A percentile compares a stretch with the other conserved stretches of the same genome.
These are phyloP conservation scores for Anthracocystis panici-leucophaei DNA, from an alignment of 1,284 basidiomycete genomes.

Conservation along the genomic window DNA sequence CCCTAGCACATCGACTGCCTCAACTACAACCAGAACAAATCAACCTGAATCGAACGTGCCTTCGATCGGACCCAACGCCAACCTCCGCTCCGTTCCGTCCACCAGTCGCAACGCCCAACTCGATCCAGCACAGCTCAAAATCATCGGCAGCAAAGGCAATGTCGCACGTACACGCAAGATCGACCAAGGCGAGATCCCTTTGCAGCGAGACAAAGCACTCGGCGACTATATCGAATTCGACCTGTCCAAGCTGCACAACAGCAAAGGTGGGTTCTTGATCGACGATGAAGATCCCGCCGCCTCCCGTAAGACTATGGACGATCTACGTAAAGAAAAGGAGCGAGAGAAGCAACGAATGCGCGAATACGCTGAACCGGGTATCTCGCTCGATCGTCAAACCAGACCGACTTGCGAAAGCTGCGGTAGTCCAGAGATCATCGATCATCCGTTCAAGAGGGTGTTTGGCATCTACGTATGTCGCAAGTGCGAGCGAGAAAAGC, in stretches of 20 bases:
- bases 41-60: constrained; percentile 11
- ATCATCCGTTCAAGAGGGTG: constrained; percentile 58
- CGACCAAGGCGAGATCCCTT: constrained; percentile 45
- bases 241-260: constrained; percentile 65
- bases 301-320: constrained; percentile 56
- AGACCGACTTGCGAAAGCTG: constrained; percentile 60
- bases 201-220: constrained; percentile 62
- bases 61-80: constrained; percentile 52
- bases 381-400: constrained; percentile 59
- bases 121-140: constrained; percentile 26
- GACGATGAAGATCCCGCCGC: constrained; percentile 52
- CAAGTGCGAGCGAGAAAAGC: constrained; percentile 80
- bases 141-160: constrained; percentile 44
- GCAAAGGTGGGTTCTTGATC: constrained; percentile 67
- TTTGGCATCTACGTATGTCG: constrained; percentile 82
- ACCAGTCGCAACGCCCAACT: constrained; percentile 55
- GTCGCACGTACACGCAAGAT: constrained; percentile 27
- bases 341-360: constrained; percentile 60
- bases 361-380: constrained; percentile 59
- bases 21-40: constrained; percentile 11
- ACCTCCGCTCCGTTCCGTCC: constrained; percentile 37
- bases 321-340: constrained; percentile 63
- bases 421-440: constrained; percentile 58
- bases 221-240: constrained; percentile 69
- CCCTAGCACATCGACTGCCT: constrained; percentile 1